Percentiles rank a stretch among this genome's conserved stretches.
These are phyloP conservation scores for Myotisia sp. DNA, from an alignment of 2,329 filamentous ascomycete species.

Conservation along the genomic window DNA sequence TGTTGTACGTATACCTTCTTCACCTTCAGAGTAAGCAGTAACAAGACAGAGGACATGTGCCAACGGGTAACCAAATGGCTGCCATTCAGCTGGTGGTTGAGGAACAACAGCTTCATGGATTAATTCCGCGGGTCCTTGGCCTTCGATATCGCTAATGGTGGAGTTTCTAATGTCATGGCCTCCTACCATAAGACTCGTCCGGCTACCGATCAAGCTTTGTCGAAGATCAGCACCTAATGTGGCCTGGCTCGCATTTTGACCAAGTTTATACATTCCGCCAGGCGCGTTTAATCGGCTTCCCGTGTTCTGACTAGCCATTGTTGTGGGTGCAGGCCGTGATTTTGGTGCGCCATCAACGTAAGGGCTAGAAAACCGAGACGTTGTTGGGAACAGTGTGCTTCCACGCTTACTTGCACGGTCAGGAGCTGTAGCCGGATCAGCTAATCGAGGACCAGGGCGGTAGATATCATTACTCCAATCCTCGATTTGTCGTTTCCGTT, in stretches of 20 bases:
- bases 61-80: conserved; percentile 88
- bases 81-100: conserved; percentile 91
- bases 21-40: conserved; percentile 93
- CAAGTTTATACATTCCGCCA: conserved; percentile 53
- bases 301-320: conserved; percentile 83
- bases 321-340: conserved; percentile 53
- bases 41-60: conserved; percentile 90
- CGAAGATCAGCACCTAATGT: conserved; percentile 36
- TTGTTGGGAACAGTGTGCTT: conserved; percentile 77
- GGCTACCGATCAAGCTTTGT: conserved; percentile 28
- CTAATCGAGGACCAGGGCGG: conserved; percentile 67
- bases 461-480: conserved; percentile 98
- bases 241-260: conserved; percentile 42
- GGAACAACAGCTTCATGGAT: conserved; percentile 93
- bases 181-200: conserved; percentile 48
- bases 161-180: conserved; percentile 40
- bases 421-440: conserved; percentile 56
- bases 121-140: conserved; percentile 75
- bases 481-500: conserved; percentile 84
- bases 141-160: conserved; percentile 48
- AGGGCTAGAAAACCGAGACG: conserved; percentile 84
- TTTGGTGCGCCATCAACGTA: conserved; percentile 51
- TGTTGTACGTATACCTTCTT: conserved; percentile 80
- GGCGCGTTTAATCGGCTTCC: conserved; percentile 51
- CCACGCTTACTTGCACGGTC: conserved; percentile 66